phyloP scores from a whole-genome alignment of 1,139 yeast species.

The Hyphopichia wangnamkhiaoensis region DNA sequence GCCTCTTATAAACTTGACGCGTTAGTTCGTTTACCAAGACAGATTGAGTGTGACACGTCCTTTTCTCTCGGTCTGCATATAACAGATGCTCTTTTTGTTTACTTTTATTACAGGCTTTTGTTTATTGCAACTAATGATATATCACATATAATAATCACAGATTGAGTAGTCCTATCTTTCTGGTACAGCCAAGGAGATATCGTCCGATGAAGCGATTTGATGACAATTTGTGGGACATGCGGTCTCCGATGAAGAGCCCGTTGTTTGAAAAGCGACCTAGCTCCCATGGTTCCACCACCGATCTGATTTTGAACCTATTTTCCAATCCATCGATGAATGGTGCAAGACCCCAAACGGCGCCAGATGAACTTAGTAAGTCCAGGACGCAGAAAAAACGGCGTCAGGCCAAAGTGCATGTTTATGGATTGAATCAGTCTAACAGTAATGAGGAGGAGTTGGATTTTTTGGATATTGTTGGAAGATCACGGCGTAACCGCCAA shows the following conservation, averaged over 20 bases:
- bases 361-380: neutral
- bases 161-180: neutral
- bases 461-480: conserved; percentile 10
- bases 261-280: neutral
- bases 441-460: conserved; percentile 5
- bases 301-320: conserved; percentile 6
- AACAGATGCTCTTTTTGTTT: no score
- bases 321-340: conserved; percentile 1
- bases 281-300: neutral
- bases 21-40: neutral
- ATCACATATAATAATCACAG: no score
- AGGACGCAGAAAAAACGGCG: conserved; percentile 4
- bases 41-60: no score
- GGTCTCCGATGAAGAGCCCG: neutral
- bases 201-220: conserved; percentile 8
- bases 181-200: neutral
- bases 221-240: conserved; percentile 9
- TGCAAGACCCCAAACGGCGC: neutral
- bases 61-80: no score
- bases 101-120: no score
- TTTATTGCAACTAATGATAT: no score
- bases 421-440: conserved; percentile 9
- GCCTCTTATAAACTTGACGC: neutral
- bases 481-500: conserved; percentile 4
- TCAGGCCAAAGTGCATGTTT: conserved; percentile 7